These are phyloP conservation scores for Phlyctochytrium arcticum DNA, from an alignment of 192 early-diverging fungal genomes.

Conservation along the genomic window DNA sequence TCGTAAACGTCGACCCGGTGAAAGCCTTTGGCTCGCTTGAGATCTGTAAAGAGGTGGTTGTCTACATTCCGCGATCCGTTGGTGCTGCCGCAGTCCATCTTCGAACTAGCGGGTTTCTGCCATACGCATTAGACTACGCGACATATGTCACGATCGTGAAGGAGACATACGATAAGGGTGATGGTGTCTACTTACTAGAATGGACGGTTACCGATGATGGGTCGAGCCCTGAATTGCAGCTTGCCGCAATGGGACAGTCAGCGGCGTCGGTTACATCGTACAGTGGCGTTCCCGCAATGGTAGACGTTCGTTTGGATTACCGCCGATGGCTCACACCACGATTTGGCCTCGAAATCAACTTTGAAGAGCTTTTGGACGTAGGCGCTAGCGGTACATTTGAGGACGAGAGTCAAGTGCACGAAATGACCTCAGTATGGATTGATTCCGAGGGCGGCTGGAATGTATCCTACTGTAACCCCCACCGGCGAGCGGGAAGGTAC, in stretches of 20 bases:
- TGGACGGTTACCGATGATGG: not conserved
- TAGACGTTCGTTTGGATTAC: slow-evolving; percentile 16
- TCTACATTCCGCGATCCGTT: slow-evolving; percentile 2
- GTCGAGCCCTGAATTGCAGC: no score
- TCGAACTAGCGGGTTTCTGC: slow-evolving; percentile 3
- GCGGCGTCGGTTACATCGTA: not conserved
- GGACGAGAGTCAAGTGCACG: not conserved
- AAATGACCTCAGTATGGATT: not conserved
- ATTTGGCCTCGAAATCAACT: not conserved
- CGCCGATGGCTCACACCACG: slow-evolving; percentile 9
- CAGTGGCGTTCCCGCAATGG: not conserved
- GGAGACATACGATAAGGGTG: not conserved
- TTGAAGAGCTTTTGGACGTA: not conserved
- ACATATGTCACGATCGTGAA: not conserved
- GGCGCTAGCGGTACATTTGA: not conserved
- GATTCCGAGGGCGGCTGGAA: slow-evolving; percentile 3
- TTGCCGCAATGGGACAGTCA: not conserved
- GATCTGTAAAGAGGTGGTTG: not conserved
- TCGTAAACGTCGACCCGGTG: not conserved
- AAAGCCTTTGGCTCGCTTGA: not conserved
- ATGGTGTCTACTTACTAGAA: not conserved
- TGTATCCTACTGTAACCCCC: no score
- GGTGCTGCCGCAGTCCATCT: not conserved
- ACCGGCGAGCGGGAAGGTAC: no score
- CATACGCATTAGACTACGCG: slow-evolving; percentile 8